Evolutionary conservation across 129 eudicot genomes (phyloP).

Genomic region (Sambucus nigra): DNA sequence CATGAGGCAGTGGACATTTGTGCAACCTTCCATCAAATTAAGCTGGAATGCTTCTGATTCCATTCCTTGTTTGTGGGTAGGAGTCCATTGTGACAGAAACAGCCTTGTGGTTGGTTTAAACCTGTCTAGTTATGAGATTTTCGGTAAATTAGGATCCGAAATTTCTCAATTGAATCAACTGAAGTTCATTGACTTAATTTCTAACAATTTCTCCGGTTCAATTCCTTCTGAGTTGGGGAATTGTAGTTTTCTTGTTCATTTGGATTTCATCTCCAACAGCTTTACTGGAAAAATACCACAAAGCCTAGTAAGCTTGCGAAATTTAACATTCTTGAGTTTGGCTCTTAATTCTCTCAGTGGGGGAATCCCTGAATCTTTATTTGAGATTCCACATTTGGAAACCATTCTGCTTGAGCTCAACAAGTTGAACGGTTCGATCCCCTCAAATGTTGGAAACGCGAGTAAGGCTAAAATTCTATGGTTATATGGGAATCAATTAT

Average conservation of each 20-base stretch:
- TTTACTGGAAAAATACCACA: slow-evolving; percentile 49
- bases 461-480: slow-evolving; percentile 23
- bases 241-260: slow-evolving; percentile 24
- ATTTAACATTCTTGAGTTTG: slow-evolving; percentile 22
- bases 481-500: slow-evolving; percentile 36
- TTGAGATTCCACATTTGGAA: slow-evolving; percentile 27
- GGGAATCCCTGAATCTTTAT: slow-evolving; percentile 37
- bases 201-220: slow-evolving; percentile 40
- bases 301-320: slow-evolving; percentile 30
- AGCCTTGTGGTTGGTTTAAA: slow-evolving; percentile 34
- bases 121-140: slow-evolving; percentile 37
- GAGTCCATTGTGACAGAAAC: slow-evolving; percentile 42
- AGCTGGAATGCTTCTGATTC: slow-evolving; percentile 53
- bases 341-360: slow-evolving; percentile 38
- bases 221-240: slow-evolving; percentile 46
- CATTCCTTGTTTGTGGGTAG: slow-evolving; percentile 82
- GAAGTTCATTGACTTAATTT: slow-evolving; percentile 33
- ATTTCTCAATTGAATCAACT: slow-evolving; percentile 32
- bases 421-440: slow-evolving; percentile 48
- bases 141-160: slow-evolving; percentile 54
- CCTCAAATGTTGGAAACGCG: slow-evolving; percentile 37
- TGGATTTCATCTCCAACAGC: slow-evolving; percentile 37
- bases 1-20: slow-evolving; percentile 37
- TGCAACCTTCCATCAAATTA: slow-evolving; percentile 36
- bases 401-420: slow-evolving; percentile 40